Base-by-base conservation (phyloP, 169 alveolate species). In the Plasmodium vinckei region DNA sequence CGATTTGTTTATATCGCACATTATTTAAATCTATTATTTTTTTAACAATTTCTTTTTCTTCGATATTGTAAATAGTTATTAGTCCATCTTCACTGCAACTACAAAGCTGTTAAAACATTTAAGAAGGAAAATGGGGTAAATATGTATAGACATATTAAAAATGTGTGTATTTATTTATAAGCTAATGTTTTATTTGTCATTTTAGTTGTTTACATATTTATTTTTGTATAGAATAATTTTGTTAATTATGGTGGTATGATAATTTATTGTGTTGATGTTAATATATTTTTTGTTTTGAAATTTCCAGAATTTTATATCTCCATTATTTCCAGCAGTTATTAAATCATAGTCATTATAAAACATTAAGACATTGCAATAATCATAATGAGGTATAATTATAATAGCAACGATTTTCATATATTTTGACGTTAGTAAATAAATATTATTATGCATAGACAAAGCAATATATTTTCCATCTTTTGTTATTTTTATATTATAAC, bases 261-360 rank as follows among this genome's bases (percentile, higher is more conserved):
- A 82, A n/a, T 44, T 67, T n/a, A 82, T 23, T 21, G 70, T 56
- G 27, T 82, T 65, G 12, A 82, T 21, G 33, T 82, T 82, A 60
- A 82, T 46, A 23, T 82, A 82, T 42, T 82, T 65, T 23, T 47
- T 25, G 1, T 67, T 44, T 6, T 82, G 53, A 67, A 67, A 82
- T 82, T 65, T 82, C 90, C 90, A 82, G 13, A 82, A 67, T 21
- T 82, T 82, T 9, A 82, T 65, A 23, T 82, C 90, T 56, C 90
- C 90, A 59, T 82, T 39, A 67, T 82, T 82, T 39, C 90, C 90
- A 54, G 77, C 90, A 21, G 90, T 82, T 5, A 82, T 82, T 25
- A 82, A 82, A 67, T 82, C 90, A 67, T 82, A 82, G 25, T 19
- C 42, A 25, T 82, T 82, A 61, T 82, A 71, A 61, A 82, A 65